Base-by-base conservation (phyloP, 2,329 filamentous ascomycete species). In the Colletotrichum chlorophyti region DNA sequence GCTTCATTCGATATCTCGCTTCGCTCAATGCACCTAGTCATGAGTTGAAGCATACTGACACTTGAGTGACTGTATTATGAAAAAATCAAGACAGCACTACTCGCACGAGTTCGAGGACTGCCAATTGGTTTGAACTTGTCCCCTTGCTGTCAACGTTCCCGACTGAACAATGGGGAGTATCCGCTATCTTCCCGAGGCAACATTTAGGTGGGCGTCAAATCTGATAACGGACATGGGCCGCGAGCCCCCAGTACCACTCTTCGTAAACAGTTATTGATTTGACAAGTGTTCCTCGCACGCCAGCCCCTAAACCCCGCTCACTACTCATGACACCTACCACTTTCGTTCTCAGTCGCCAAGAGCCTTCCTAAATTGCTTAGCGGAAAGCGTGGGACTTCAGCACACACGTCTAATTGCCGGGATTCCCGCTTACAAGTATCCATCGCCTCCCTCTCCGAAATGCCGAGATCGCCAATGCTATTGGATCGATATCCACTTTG, bases 331-430 rank as follows among this genome's bases (percentile, higher is more conserved):
- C 48, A 60, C 51, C 51, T 60, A 55, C 57, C 57, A 2, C 23
- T 50, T 60, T 50, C 17, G 49, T 24, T 21, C 12, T 11, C 24
- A 26, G 6, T 34, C n/a, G 19, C 26, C 32, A 34, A 29, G 19
- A 40, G 43, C 51, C 55, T 60, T 57, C 57, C 57, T 57, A 41
- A 45, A 23, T 17, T 21, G 51, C 37, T 50, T 60, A 60, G 57
- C 19, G 24, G 21, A 27, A 37, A n/a, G 21, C 5, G 26, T 26
- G 14, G 38, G 29, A 29, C 21, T 23, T 15, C n/a, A 14, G 19
- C 23, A n/a, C 24, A 19, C 31, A 31, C 19, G 3, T 17, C 27
- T 19, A 35, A 57, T 45, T 57, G 45, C 32, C 51, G 43, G 38
- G 12, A 32, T 14, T 43, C 43, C 43, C 43, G 38, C 21, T 15